These are phyloP conservation scores for Dendrobium catenatum DNA, from an alignment of 106 monocot genomes.

Conservation along the genomic window DNA sequence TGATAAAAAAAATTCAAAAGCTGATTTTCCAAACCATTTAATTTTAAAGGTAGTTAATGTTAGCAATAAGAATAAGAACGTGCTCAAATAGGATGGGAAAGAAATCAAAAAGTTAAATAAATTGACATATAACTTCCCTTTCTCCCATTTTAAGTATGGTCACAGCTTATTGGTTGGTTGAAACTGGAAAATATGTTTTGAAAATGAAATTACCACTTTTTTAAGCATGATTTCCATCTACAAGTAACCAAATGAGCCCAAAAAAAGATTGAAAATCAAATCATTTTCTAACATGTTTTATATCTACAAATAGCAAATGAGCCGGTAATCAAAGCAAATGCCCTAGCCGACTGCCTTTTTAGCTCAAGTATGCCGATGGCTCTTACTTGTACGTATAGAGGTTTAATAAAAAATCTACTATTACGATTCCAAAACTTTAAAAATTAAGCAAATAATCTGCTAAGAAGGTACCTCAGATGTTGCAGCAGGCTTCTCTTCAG, in stretches of 20 bases:
- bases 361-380: not conserved
- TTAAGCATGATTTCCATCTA: not conserved
- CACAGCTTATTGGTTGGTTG: not conserved
- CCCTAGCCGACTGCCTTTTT: not conserved
- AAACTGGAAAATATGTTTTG: not conserved
- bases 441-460: not conserved
- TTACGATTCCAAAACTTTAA: not conserved
- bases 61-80: too few species aligned
- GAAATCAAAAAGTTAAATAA: too few species aligned
- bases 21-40: too few species aligned
- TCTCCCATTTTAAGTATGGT: too few species aligned
- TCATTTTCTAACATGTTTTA: not conserved
- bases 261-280: not conserved
- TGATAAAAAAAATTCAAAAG: too few species aligned
- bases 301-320: not conserved
- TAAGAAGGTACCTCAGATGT: slow-evolving; percentile 44
- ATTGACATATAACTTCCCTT: too few species aligned
- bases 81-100: too few species aligned
- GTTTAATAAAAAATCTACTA: not conserved
- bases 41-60: too few species aligned
- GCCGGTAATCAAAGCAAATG: not conserved
- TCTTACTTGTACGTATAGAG: not conserved
- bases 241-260: not conserved
- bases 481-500: slow-evolving; percentile 6
- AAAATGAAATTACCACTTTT: not conserved